These are phyloP conservation scores for Chrysoporthe austroafricana DNA, from an alignment of 2,329 filamentous ascomycete genomes.

Conservation along the genomic window DNA sequence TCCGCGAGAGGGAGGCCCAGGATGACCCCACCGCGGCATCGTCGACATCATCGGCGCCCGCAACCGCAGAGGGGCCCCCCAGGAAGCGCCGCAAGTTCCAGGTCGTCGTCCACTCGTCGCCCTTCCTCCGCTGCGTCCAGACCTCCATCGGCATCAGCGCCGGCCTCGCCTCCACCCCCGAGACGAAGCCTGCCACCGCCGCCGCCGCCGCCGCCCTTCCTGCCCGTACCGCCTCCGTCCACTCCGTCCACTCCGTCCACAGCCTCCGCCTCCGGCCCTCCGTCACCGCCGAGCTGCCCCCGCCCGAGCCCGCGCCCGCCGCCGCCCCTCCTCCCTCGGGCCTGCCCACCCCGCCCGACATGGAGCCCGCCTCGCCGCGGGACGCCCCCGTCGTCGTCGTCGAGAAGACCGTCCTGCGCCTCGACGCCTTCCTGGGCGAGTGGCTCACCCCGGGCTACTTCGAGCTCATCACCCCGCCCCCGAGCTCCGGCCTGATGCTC, in stretches of 20 bases:
- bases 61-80: constrained; percentile 27
- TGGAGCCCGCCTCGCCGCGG: constrained; percentile 11
- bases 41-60: constrained; percentile 1
- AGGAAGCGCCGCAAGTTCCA: constrained; percentile 64
- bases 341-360: constrained; percentile 18
- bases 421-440: constrained; percentile 93
- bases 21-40: constrained; percentile 38
- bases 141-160: constrained; percentile 87
- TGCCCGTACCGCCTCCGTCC: constrained; percentile 28
- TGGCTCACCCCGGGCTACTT: constrained; percentile 96
- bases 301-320: constrained; percentile 1
- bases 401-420: constrained; percentile 68
- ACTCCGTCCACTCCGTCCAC: constrained; percentile 14
- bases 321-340: constrained; percentile 31
- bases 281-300: constrained; percentile 30
- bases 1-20: constrained; percentile 56
- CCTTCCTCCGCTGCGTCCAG: constrained; percentile 90
- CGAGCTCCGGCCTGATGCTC: constrained; percentile 84
- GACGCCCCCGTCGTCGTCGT: constrained; percentile 46
- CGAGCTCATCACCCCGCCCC: constrained; percentile 87
- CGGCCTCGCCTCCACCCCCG: constrained; percentile 68
- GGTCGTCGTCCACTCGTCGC: constrained; percentile 89
- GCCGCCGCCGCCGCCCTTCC: not conserved
- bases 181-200: constrained; percentile 34
- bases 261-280: constrained; percentile 31